These are phyloP conservation scores for Schizophyllum commune DNA, from an alignment of 1,284 basidiomycete genomes.

Conservation along the genomic window DNA sequence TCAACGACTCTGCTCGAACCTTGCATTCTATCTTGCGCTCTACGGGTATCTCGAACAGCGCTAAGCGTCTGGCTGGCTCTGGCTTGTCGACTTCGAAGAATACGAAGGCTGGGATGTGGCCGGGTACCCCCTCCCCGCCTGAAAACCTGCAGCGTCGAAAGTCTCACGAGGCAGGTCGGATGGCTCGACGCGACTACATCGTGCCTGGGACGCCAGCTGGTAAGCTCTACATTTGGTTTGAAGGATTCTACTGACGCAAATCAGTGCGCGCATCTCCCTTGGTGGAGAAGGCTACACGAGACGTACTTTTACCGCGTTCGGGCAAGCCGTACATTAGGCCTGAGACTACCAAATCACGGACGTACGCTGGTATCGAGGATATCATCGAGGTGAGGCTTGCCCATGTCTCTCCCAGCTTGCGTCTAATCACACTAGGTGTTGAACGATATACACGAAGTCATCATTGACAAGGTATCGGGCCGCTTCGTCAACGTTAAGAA, in stretches of 20 bases:
- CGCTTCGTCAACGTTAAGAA: constrained; percentile 33
- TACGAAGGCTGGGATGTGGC: not conserved
- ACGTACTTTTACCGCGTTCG: not conserved
- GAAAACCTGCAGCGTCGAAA: not conserved
- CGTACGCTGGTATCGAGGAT: constrained; percentile 1
- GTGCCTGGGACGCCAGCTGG: no score
- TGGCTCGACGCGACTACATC: no score
- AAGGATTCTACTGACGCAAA: not conserved
- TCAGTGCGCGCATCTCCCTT: not conserved
- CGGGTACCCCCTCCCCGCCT: not conserved
- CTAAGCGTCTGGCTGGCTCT: not conserved
- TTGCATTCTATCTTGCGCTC: not conserved
- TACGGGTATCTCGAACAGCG: not conserved
- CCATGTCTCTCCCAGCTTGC: not conserved
- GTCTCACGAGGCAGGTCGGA: not conserved
- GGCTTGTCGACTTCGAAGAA: not conserved
- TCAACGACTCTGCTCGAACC: not conserved
- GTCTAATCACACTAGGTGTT: constrained; percentile 16
- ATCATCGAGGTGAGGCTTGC: constrained; percentile 7
- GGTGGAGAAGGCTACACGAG: not conserved
- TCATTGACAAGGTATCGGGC: constrained; percentile 33
- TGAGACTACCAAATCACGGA: not conserved
- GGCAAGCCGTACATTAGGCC: not conserved
- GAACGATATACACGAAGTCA: constrained; percentile 25
- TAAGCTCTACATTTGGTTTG: no score